Evolutionary conservation across 129 eudicot genomes (phyloP), one percentile per base, ranked within the genome.

Genomic region (Centaurea solstitialis): DNA sequence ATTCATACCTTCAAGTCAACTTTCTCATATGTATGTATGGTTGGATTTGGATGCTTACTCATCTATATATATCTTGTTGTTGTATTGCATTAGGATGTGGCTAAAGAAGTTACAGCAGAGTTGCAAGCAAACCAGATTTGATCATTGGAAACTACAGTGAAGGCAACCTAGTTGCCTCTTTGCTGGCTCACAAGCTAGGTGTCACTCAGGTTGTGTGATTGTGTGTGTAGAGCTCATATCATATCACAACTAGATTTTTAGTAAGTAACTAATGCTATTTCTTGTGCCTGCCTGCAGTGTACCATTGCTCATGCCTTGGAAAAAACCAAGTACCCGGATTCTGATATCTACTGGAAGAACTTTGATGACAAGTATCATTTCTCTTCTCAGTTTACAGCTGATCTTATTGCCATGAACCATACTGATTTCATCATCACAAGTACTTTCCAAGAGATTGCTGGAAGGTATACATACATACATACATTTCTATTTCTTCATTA

Each of bases 241-340:
- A n/a, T n/a, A 15, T 50, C 62, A 50, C 62, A 50, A 50, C 20
- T 43, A 13, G 17, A 10, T 43, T 43, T 10, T 9, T n/a, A n/a
- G n/a, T n/a, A n/a, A n/a, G n/a, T n/a, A 12, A 21, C 62, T 41
- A 59, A 50, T 73, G 22, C 13, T 40, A 26, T 68, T n/a, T 28
- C 6, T 28, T 47, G n/a, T n/a, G 30, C 70, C 11, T 22, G 11
- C 21, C 9, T 84, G 65, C 85, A 94, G 92, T 87, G 98, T 79
- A 94, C 98, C 26, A 94, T 94, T 87, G 98, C 98, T 82, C 98
- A 94, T 85, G 98, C 98, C 11, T 72, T 94, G 59, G 98, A 94
- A 87, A 91, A 91, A 78, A 94, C 98, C 9, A 94, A 94, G 77
- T 94, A 94, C 76, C 98, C 98, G 3, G 97, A 94, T 85, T 94